These are phyloP conservation scores for Arachnopeziza araneosa DNA, from an alignment of 2,329 filamentous ascomycete species.

Conservation along the genomic window DNA sequence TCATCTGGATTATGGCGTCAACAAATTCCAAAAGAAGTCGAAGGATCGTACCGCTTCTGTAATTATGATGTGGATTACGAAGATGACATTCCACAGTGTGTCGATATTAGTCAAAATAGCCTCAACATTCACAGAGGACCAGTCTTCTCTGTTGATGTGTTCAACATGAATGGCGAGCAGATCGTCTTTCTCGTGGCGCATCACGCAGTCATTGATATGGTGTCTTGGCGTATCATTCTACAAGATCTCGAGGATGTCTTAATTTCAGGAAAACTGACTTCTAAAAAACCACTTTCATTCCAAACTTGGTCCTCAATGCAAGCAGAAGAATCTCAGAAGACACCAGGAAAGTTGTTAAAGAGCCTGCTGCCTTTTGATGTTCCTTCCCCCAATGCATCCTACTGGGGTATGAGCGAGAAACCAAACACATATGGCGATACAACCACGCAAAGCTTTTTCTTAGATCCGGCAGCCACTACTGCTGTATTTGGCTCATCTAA, in stretches of 20 bases:
- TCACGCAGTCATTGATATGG: conserved; percentile 31
- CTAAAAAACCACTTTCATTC: background rate
- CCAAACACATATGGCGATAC: background rate
- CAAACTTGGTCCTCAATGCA: background rate
- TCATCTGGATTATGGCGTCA: background rate
- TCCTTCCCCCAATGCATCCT: background rate
- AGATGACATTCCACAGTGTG: background rate
- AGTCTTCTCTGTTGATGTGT: conserved; percentile 20
- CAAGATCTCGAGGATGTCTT: conserved; percentile 32
- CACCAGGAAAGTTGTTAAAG: background rate
- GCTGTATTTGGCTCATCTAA: background rate
- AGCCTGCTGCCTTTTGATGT: background rate
- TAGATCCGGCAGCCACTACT: background rate
- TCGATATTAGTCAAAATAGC: conserved; percentile 27
- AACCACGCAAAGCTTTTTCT: background rate
- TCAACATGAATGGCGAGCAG: background rate
- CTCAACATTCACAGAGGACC: conserved; percentile 20
- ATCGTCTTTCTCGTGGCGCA: conserved; percentile 21
- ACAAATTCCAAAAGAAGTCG: conserved; percentile 4
- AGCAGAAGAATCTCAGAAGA: background rate
- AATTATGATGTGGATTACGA: background rate
- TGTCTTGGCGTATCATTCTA: conserved; percentile 35
- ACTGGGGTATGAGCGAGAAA: background rate
- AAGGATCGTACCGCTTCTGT: background rate
- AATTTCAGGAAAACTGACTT: background rate